Evolutionary conservation across 2,329 filamentous ascomycete species (phyloP).

Genomic region (Aspergillus cejpii): DNA sequence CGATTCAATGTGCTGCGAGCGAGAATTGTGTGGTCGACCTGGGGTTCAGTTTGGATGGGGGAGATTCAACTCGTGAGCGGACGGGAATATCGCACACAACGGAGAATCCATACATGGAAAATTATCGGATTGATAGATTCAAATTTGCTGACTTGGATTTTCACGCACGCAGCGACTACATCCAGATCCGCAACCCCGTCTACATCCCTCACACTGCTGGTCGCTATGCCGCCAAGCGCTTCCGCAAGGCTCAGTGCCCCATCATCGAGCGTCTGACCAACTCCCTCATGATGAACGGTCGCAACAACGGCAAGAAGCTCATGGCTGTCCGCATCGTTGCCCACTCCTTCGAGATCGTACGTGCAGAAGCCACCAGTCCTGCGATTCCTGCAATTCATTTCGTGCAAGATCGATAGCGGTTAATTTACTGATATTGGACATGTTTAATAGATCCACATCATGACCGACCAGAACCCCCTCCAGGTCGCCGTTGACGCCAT

Average conservation of each 20-base stretch:
- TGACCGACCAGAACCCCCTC: slow-evolving; percentile 99
- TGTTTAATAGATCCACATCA: slow-evolving; percentile 81
- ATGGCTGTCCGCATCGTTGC: slow-evolving; percentile 99
- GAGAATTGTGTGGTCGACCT: slow-evolving; percentile 5
- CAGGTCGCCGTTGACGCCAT: slow-evolving; percentile 99
- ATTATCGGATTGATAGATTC: slow-evolving; percentile 5
- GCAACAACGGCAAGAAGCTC: slow-evolving; percentile 99
- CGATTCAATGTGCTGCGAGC: slow-evolving; percentile 19
- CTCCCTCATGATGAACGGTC: slow-evolving; percentile 99
- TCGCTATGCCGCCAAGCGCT: slow-evolving; percentile 98
- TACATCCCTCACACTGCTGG: slow-evolving; percentile 99
- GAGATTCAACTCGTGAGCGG: background rate
- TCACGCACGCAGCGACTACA: slow-evolving; percentile 73
- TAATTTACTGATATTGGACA: slow-evolving; percentile 14
- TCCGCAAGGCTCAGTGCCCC: slow-evolving; percentile 99
- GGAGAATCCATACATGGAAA: background rate
- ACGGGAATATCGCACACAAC: slow-evolving; percentile 4
- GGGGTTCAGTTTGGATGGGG: background rate
- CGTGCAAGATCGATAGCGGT: background rate
- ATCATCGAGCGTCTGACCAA: slow-evolving; percentile 99
- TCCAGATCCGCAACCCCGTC: slow-evolving; percentile 98
- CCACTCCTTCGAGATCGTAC: slow-evolving; percentile 98
- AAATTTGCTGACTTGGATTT: slow-evolving; percentile 27
- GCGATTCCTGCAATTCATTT: background rate
- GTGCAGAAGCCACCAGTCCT: slow-evolving; percentile 38